These are phyloP conservation scores for Isabelozyma pseudorhagii DNA, from an alignment of 805 yeast species.

Conservation along the genomic window DNA sequence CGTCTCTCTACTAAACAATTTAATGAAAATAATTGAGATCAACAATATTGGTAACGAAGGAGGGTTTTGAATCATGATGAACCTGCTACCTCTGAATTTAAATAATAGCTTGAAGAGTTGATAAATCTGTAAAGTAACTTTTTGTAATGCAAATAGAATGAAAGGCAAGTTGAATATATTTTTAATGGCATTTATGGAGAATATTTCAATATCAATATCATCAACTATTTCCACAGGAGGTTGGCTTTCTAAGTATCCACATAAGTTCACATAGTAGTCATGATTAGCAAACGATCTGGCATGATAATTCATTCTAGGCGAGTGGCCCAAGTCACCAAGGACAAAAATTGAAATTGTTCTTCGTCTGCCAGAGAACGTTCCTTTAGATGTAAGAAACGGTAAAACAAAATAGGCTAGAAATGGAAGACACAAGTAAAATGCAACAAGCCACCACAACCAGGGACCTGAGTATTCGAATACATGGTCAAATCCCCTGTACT, in stretches of 20 bases:
- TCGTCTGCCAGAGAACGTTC: slow-evolving; percentile 16
- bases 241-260: slow-evolving; percentile 72
- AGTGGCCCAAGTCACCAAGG: slow-evolving; percentile 90
- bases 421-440: slow-evolving; percentile 46
- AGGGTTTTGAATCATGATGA: slow-evolving; percentile 82
- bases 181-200: slow-evolving; percentile 39
- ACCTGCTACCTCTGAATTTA: slow-evolving; percentile 58
- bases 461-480: slow-evolving; percentile 20
- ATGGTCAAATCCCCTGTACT: slow-evolving; percentile 18
- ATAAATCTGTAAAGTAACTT: slow-evolving; percentile 56
- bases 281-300: slow-evolving; percentile 68
- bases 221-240: slow-evolving; percentile 51
- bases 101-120: slow-evolving; percentile 48
- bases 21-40: slow-evolving; percentile 53
- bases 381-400: slow-evolving; percentile 30
- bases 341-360: slow-evolving; percentile 75
- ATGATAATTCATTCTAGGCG: slow-evolving; percentile 93
- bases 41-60: slow-evolving; percentile 85
- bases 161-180: slow-evolving; percentile 48
- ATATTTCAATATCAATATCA: slow-evolving; percentile 50
- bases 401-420: slow-evolving; percentile 37
- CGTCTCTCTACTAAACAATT: slow-evolving; percentile 49
- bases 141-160: slow-evolving; percentile 51
- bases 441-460: slow-evolving; percentile 45
- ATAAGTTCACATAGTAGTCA: slow-evolving; percentile 74